Evolutionary conservation across 73 alveolate species (phyloP), one percentile per base, ranked within the genome.

Genomic region (Paraurostyla sp.): DNA sequence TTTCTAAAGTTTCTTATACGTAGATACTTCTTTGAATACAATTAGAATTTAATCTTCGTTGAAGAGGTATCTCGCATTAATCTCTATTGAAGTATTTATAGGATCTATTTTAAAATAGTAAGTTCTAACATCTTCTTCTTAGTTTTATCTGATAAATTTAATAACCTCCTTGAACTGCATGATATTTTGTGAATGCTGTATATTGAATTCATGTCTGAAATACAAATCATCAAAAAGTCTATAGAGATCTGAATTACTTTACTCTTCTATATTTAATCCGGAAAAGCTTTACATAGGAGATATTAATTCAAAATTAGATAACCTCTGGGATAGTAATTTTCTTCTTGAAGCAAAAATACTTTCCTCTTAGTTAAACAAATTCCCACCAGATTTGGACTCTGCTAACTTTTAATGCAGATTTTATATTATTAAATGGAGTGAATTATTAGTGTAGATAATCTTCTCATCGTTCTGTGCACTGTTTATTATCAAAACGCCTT

Each of bases 21-120:
- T 38, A 13, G 84, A 69, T 69, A 69, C 11, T 35, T 69, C 84
- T 40, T 69, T 69, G 38, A 69, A 22, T 9, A 69, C 65, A n/a
- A 69, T n/a, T 16, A 69, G 63, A 18, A 60, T 13, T 60, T 60
- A 27, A 20, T 25, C 51, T 6, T 60, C 78, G 22, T 60, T 6
- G 22, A 11, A 20, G 16, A 60, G 50, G 23, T 60, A 23, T 11
- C 25, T 60, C 9, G 32, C 78, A 60, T 60, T 60, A 29, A 60
- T 23, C 50, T 60, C 13, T 9, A 60, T 9, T 60, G 78, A 60
- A 9, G 4, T 50, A 3, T 32, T 9, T 27, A 60, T 60, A 3
- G 78, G 78, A 29, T 60, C 78, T 30, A 60, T 27, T 60, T 60
- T 60, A 23, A 60, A 60, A 23, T 13, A 60, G 25, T 16, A 60